A percentile compares a stretch with the other conserved stretches of the same genome.
Evolutionary conservation across 2,329 filamentous ascomycete genomes (phyloP).

Genomic region (Penicillium griseofulvum): DNA sequence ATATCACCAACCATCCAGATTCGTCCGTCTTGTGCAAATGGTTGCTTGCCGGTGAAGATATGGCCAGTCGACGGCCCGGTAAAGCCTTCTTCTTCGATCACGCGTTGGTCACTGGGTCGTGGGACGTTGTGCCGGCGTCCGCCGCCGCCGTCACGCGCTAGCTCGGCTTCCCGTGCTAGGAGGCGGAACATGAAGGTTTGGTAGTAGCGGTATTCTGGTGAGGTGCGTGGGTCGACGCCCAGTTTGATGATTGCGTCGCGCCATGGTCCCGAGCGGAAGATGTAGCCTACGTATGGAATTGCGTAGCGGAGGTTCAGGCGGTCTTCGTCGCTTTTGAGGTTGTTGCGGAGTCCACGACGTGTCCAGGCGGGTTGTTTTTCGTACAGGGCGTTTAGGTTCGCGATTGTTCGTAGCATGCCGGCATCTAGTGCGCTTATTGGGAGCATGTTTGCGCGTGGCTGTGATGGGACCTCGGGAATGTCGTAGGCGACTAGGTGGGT

Average conservation of each 20-base stretch:
- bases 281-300: constrained; percentile 82
- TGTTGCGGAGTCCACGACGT: constrained; percentile 74
- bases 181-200: constrained; percentile 88
- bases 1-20: constrained; percentile 96
- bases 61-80: constrained; percentile 47
- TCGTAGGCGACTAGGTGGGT: constrained; percentile 61
- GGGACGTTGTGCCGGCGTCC: constrained; percentile 31
- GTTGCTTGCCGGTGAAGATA: constrained; percentile 73
- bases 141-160: constrained; percentile 31
- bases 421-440: constrained; percentile 51
- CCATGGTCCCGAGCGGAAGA: constrained; percentile 91
- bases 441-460: constrained; percentile 57
- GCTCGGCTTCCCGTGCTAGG: constrained; percentile 36
- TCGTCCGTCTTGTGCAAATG: constrained; percentile 74
- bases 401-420: constrained; percentile 63
- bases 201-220: constrained; percentile 74
- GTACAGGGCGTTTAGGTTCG: constrained; percentile 64
- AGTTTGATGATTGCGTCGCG: constrained; percentile 81
- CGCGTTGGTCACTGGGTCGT: constrained; percentile 14
- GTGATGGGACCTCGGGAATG: constrained; percentile 59
- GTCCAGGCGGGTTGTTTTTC: constrained; percentile 80
- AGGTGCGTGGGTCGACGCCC: constrained; percentile 78
- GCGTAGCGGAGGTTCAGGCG: constrained; percentile 66
- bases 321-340: constrained; percentile 54
- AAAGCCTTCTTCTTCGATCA: background rate